A percentile compares a stretch with the other conserved stretches of the same genome.
Evolutionary conservation across 192 early-diverging fungal species (phyloP).

Genomic region (Thamnidium elegans): DNA sequence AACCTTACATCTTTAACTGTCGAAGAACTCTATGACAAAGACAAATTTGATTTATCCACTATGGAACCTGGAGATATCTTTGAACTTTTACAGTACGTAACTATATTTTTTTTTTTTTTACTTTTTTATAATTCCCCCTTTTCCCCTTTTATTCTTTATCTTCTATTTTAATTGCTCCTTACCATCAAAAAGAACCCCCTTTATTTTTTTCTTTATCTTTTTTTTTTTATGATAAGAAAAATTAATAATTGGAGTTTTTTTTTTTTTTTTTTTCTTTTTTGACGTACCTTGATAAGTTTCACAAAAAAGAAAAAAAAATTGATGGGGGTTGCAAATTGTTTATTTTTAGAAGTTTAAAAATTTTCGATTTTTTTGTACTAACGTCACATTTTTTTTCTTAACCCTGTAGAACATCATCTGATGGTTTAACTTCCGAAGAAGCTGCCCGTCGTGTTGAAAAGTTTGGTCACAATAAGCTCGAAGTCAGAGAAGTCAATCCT

Average conservation of each 20-base stretch:
- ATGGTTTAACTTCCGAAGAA: constrained; percentile 62
- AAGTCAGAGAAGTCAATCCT: constrained; percentile 76
- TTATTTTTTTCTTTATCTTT: neutral
- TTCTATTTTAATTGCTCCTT: constrained; percentile 3
- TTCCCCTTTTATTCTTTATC: constrained; percentile 12
- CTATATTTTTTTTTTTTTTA: constrained; percentile 4
- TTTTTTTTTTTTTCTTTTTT: constrained; percentile 2
- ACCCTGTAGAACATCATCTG: constrained; percentile 40
- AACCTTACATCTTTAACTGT: constrained; percentile 51
- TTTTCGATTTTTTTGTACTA: constrained; percentile 8
- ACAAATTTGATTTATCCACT: constrained; percentile 74
- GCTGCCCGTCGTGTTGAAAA: constrained; percentile 59
- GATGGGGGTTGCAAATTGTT: neutral
- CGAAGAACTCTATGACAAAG: constrained; percentile 75
- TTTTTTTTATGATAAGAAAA: neutral
- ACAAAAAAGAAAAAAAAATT: neutral
- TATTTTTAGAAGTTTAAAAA: neutral
- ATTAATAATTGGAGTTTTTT: neutral
- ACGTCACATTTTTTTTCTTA: constrained; percentile 4
- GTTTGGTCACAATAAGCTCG: constrained; percentile 71
- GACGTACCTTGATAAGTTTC: neutral
- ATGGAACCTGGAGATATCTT: constrained; percentile 72
- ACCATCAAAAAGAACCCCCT: neutral
- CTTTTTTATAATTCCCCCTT: neutral
- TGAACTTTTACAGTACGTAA: constrained; percentile 58